Evolutionary conservation across 148 eudicot species (phyloP), one percentile per base, ranked within the genome.

Genomic region (Silene conica): DNA sequence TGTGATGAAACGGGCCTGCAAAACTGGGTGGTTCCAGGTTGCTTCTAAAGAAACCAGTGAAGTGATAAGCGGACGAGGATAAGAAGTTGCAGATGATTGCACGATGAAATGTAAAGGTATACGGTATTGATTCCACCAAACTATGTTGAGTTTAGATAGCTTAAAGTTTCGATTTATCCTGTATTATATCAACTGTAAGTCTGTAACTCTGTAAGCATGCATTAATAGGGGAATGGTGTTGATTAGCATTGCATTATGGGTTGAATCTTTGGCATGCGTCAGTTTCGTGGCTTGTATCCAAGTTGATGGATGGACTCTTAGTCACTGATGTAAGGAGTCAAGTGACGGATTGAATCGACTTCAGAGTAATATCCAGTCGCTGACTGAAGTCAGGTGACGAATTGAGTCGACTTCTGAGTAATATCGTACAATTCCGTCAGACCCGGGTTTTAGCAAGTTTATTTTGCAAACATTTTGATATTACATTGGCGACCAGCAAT

Each of bases 111-210:
- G 34, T n/a, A 38, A 23, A 54, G 26, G 19, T 9, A 57, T 41
- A 16, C 41, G 52, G 21, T 31, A 3, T 38, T 46, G 59, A 76
- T 45, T 69, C 60, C 23, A 11, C 38, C 19, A n/a, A 25, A 38
- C 21, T 68, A 31, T 69, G 79, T 4, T 50, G 61, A 38, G 73
- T 69, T 76, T 58, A 69, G 68, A 67, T 69, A 58, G 67, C 67
- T 46, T 69, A 45, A 59, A 6, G n/a, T 59, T 76, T 31, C 28
- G 19, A 18, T 69, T 23, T 26, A 43, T 34, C 54, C 43, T 19
- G 45, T 31, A 75, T 75, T 72, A 3, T 56, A 38, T 67, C 48
- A 59, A 34, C 55, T 56, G 78, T 13, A 13, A 50, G 4, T 38
- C 43, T 38, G 16, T 13, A 13, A 50, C 16, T 38, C 43, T 38